Percentiles rank a stretch among this genome's conserved stretches.
Conservation (phyloP, 768 basidiomycete species). For the Naematelia encephala region DNA sequence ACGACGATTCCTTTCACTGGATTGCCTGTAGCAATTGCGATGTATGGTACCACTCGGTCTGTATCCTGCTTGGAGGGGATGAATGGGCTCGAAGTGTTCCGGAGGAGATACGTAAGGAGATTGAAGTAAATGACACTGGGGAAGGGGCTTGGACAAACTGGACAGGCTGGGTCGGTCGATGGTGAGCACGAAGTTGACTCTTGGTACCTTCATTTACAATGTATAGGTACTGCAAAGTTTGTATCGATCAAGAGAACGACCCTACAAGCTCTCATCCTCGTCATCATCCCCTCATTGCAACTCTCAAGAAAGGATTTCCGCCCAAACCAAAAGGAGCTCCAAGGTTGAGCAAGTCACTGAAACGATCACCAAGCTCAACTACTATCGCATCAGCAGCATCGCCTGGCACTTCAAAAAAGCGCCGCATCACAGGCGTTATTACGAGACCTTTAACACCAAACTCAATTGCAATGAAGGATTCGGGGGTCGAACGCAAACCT, state of each 20-base stretch:
- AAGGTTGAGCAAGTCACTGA: neutral
- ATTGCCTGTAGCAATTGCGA: constrained; percentile 43
- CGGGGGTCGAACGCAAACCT: neutral
- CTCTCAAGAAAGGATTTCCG: constrained; percentile 21
- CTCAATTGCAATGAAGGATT: neutral
- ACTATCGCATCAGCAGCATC: neutral
- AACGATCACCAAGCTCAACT: constrained; percentile 8
- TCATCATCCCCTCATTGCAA: constrained; percentile 30
- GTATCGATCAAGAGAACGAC: constrained; percentile 17
- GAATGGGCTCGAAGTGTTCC: constrained; percentile 25
- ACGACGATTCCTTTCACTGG: constrained; percentile 20
- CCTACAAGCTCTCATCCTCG: constrained; percentile 29
- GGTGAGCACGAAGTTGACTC: constrained; percentile 20
- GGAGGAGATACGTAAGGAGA: constrained; percentile 11
- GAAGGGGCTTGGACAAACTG: constrained; percentile 36
- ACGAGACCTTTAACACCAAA: neutral
- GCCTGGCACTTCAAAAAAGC: constrained; percentile 7
- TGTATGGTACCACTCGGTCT: constrained; percentile 45
- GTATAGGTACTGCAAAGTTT: constrained; percentile 34
- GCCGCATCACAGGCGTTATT: neutral
- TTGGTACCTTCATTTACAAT: neutral
- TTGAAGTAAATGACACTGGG: constrained; percentile 12
- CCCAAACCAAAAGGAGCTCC: constrained; percentile 3
- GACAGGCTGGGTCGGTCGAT: constrained; percentile 35
- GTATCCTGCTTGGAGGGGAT: constrained; percentile 24